A percentile compares a stretch with the other conserved stretches of the same genome.
These are phyloP conservation scores for Corynespora cassiicola DNA, from an alignment of 2,329 filamentous ascomycete genomes.

Conservation along the genomic window DNA sequence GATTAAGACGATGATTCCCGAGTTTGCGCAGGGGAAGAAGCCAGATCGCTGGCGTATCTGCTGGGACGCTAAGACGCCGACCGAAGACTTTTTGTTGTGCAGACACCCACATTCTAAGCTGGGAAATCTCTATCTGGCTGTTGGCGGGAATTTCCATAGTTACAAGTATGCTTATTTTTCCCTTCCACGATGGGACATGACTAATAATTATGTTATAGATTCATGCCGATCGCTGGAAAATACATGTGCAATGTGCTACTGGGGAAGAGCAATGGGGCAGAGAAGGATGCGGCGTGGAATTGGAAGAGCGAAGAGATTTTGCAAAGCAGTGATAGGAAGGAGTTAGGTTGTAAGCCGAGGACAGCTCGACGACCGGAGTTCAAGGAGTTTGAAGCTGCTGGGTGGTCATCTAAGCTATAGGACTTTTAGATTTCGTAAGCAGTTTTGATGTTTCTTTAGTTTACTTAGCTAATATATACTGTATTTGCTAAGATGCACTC, in stretches of 20 bases:
- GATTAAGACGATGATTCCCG: neutral
- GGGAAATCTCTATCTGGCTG: neutral
- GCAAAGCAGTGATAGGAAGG: too few species aligned
- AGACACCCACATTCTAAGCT: neutral
- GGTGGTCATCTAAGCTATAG: too few species aligned
- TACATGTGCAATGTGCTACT: constrained; percentile 1
- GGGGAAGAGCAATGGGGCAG: neutral
- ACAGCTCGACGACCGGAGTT: too few species aligned
- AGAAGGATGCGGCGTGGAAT: neutral
- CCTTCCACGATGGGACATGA: too few species aligned
- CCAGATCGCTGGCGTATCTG: neutral
- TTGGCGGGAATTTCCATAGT: neutral
- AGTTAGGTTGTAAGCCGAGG: too few species aligned
- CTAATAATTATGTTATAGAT: too few species aligned
- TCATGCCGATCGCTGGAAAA: neutral
- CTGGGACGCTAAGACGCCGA: constrained; percentile 1
- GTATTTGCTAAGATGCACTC: too few species aligned
- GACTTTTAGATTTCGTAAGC: too few species aligned
- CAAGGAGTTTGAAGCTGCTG: too few species aligned
- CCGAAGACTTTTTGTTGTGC: neutral
- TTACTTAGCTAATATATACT: too few species aligned
- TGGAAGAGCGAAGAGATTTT: constrained; percentile 1
- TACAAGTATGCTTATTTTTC: neutral
- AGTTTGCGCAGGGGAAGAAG: neutral
- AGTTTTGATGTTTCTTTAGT: too few species aligned